Base-by-base conservation (phyloP, 768 basidiomycete genomes). In the Xanthoconium purpureum region DNA sequence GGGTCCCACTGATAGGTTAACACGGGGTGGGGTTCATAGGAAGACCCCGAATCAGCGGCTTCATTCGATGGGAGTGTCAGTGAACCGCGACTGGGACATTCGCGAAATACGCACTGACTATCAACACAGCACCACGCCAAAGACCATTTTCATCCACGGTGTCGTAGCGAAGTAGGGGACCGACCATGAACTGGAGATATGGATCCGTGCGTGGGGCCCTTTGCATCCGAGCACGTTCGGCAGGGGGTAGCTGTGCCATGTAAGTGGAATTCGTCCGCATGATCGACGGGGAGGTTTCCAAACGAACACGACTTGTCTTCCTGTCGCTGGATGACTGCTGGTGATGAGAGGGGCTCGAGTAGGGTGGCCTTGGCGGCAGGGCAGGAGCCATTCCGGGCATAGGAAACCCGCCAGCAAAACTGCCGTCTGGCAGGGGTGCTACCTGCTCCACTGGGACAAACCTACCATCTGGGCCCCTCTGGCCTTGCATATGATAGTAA, bases 101-200 rank as follows among this genome's bases (percentile, higher is more conserved):
- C 6, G 18, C 12, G 14, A n/a, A 5, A 42, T 49, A 88, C 88
- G 73, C 60, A 89, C 88, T 92, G 61, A 98, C 93, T 54, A 98
- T 80, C 72, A 99, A 74, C 12, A 85, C 91, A 13, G 89, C 91
- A 8, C 94, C 96, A 58, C 87, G 81, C 92, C 94, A 99, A 36
- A 94, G 75, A 17, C 85, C 84, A 24, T 82, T 75, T 57, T 84
- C 76, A 61, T 91, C 87, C 28, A 91, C 82, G 0, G 94, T 98
- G 67, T 98, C 94, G 66, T 93, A 98, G 40, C 89, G 85, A 58
- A 98, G 73, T 17, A 98, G 75, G 20, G 94, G 94, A 0, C 94
- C 94, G 54, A 89, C 91, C 92, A 96, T 94, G 65, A 95, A 82
- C 70, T 89, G 87, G 29, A 97, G 78, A 71, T 89, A 82, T 10